phyloP scores from a whole-genome alignment of 495 filamentous ascomycete species.

The Aspergillus asperescens region DNA sequence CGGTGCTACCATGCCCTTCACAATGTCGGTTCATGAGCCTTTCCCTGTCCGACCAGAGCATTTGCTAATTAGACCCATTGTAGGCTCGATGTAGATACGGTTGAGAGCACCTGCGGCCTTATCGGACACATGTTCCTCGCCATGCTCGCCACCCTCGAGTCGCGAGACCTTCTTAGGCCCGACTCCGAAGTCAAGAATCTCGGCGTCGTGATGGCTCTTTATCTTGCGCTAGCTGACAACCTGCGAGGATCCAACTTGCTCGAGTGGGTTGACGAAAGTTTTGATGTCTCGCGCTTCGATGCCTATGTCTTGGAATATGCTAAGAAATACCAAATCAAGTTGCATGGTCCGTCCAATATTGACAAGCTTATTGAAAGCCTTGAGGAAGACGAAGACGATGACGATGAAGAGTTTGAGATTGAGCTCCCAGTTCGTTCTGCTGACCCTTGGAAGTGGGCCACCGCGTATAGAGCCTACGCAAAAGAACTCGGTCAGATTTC shows the following conservation, averaged over 20 bases:
- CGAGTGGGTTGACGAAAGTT: background rate
- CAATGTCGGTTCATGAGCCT: constrained; percentile 12
- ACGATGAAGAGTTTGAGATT: constrained; percentile 7
- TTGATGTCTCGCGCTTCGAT: constrained; percentile 7
- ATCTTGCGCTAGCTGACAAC: constrained; percentile 9
- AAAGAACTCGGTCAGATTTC: background rate
- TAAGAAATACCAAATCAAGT: constrained; percentile 13
- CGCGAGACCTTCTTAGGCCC: constrained; percentile 21
- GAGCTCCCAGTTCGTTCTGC: constrained; percentile 13
- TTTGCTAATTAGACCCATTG: background rate
- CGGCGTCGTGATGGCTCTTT: constrained; percentile 24
- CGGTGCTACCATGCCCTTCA: background rate
- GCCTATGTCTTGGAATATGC: constrained; percentile 19
- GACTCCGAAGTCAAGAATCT: constrained; percentile 32
- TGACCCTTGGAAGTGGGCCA: constrained; percentile 21
- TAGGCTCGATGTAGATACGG: constrained; percentile 21
- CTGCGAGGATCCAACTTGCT: background rate
- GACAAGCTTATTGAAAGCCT: constrained; percentile 5
- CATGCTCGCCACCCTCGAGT: constrained; percentile 27
- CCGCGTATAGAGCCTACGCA: constrained; percentile 10
- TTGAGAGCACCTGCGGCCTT: constrained; percentile 12
- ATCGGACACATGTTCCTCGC: constrained; percentile 29
- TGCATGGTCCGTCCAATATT: constrained; percentile 13
- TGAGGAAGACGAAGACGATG: constrained; percentile 10
- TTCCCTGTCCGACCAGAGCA: background rate